Base-by-base conservation (phyloP, 2,329 filamentous ascomycete genomes). In the Penicillium corylophilum region DNA sequence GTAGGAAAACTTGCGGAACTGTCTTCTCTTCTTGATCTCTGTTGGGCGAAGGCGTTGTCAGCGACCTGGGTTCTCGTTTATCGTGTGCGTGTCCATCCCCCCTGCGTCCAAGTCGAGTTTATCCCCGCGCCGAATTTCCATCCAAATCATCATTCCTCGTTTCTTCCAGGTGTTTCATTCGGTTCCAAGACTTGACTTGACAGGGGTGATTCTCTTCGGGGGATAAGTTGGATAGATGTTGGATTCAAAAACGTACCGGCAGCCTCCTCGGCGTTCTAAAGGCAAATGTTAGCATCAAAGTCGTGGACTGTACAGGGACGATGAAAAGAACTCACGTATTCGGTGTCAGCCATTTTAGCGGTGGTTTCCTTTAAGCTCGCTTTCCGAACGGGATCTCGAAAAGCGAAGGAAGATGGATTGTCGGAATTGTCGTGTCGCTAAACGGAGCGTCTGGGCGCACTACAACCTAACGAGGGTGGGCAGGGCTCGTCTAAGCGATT, bases 1-100 rank as follows among this genome's bases (percentile, higher is more conserved):
- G 90, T 96, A 99, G 70, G 92, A 94, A 79, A 97, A 99, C 88
- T 97, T 99, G 83, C 91, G 89, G 89, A 97, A 96, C 71, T 91
- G 83, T 93, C 94, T 95, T 84, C 88, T 95, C 86, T 90, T 95
- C 91, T 97, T 99, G 81, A 99, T 83, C 89, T 96, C 94, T 86
- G 74, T 74, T 61, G 48, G 59, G 54, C 59, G 62, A 64, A 57
- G 50, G 33, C 50, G 53, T 51, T 63, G 68, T 72, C 69, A 72
- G 68, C 61, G 64, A 41, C 45, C 51, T 55, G 47, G 44, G 41
- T 49, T 56, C 48, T 57, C 42, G 42, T 50, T 54, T 47, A 51
- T 60, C 35, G 29, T 54, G 50, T 56, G 33, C 51, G 44, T 24
- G 36, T 40, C 20, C 35, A 45, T 53, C 43, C 35, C 48, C 56